Evolutionary conservation across 1,139 yeast genomes (phyloP).

Genomic region (Hyphopichia burtonii): DNA sequence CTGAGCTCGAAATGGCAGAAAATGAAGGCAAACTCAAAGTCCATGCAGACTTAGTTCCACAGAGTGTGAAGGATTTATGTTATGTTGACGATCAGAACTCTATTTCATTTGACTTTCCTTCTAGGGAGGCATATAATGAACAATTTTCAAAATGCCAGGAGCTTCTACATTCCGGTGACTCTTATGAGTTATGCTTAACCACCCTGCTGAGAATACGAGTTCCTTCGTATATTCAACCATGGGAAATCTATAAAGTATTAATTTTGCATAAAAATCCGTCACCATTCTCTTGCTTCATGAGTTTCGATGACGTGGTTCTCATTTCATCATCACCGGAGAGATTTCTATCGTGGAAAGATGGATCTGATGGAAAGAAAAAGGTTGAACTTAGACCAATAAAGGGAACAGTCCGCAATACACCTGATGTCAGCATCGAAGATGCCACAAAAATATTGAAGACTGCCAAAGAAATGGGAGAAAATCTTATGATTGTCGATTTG

Average conservation of each 20-base stretch:
- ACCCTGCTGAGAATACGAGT: conserved; percentile 65
- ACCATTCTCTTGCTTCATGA: conserved; percentile 83
- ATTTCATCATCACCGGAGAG: conserved; percentile 95
- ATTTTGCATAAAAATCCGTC: conserved; percentile 75
- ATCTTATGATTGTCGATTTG: conserved; percentile 93
- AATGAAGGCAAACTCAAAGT: conserved; percentile 10
- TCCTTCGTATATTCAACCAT: conserved; percentile 50
- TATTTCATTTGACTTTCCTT: conserved; percentile 50
- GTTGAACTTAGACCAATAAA: conserved; percentile 93
- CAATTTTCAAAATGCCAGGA: conserved; percentile 69
- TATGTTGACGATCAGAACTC: conserved; percentile 14
- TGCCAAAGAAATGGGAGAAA: conserved; percentile 94
- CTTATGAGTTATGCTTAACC: conserved; percentile 91
- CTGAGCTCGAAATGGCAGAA: conserved; percentile 10
- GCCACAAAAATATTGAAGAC: conserved; percentile 72
- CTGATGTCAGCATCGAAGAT: conserved; percentile 46
- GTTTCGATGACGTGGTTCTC: conserved; percentile 67
- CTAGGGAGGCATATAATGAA: conserved; percentile 49
- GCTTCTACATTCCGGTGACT: conserved; percentile 75
- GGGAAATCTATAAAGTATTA: conserved; percentile 79
- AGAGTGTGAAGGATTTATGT: conserved; percentile 27
- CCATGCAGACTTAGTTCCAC: conserved; percentile 20
- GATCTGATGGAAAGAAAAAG: conserved; percentile 17
- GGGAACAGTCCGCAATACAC: conserved; percentile 81
- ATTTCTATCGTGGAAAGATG: conserved; percentile 74